Percentiles rank a stretch among this genome's conserved stretches.
Evolutionary conservation across 352 stramenopile genomes (phyloP).

Genomic region (Phytophthora vignae): DNA sequence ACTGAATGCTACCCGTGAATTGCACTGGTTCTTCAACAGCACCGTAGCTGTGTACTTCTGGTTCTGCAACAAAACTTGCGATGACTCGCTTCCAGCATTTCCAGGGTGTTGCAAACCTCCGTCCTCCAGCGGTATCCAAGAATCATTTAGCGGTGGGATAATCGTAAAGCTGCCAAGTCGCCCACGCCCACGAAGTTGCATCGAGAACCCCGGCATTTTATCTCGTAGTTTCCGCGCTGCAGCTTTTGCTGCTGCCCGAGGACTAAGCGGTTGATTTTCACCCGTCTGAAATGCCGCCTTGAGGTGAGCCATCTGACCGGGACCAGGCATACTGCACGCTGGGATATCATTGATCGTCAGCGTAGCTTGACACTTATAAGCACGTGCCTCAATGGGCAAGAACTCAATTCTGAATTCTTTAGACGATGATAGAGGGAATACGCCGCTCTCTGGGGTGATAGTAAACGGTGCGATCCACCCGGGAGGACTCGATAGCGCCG

Average conservation of each 20-base stretch:
- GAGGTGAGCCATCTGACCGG: conserved; percentile 48
- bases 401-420: conserved; percentile 63
- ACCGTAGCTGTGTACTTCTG: conserved; percentile 27
- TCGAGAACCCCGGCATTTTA: conserved; percentile 28
- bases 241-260: conserved; percentile 20
- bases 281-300: conserved; percentile 40
- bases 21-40: conserved; percentile 42
- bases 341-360: conserved; percentile 59
- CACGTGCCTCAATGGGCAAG: conserved; percentile 31
- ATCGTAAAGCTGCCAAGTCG: conserved; percentile 34
- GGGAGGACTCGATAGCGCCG: conserved; percentile 10
- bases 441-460: conserved; percentile 47
- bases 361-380: conserved; percentile 42
- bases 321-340: conserved; percentile 60
- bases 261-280: conserved; percentile 13
- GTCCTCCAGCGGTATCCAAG: conserved; percentile 21
- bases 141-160: conserved; percentile 15
- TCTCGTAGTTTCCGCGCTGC: conserved; percentile 25
- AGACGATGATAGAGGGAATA: conserved; percentile 49
- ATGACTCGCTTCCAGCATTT: conserved; percentile 13
- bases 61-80: conserved; percentile 17
- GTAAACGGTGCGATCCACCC: conserved; percentile 40
- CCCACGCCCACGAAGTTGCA: conserved; percentile 30
- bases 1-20: conserved; percentile 37
- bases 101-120: conserved; percentile 16